phyloP scores from a whole-genome alignment of 2,329 filamentous ascomycete genomes.

The Aureobasidium zeae region DNA sequence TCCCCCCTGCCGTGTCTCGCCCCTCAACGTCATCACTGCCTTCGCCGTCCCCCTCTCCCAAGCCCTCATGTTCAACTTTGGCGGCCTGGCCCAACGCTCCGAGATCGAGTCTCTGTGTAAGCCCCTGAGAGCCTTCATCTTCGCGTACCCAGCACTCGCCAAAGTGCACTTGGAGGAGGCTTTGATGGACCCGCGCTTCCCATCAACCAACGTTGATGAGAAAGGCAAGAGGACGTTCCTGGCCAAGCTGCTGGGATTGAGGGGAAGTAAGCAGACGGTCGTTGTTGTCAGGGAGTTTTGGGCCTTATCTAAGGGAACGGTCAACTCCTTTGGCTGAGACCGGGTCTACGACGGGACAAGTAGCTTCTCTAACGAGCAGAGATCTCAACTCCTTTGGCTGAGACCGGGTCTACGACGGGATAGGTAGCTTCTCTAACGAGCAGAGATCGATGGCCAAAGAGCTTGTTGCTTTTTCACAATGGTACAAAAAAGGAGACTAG shows the following conservation, averaged over 20 bases:
- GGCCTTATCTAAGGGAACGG: constrained; percentile 51
- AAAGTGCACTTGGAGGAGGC: constrained; percentile 45
- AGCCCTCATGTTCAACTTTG: constrained; percentile 55
- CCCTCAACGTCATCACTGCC: constrained; percentile 41
- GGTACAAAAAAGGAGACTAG: too few relatives aligned
- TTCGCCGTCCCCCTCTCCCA: constrained; percentile 54
- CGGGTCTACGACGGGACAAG: too few relatives aligned
- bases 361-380: too few relatives aligned
- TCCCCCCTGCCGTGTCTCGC: constrained; percentile 22
- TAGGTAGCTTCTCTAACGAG: too few relatives aligned
- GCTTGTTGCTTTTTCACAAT: too few relatives aligned
- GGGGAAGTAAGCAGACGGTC: constrained; percentile 56
- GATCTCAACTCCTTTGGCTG: too few relatives aligned
- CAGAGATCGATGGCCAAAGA: too few relatives aligned
- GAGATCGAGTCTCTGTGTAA: constrained; percentile 64
- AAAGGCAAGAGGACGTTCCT: constrained; percentile 56
- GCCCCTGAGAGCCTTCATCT: constrained; percentile 56
- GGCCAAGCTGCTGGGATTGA: constrained; percentile 56
- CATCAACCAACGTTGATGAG: constrained; percentile 45
- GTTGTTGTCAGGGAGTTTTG: constrained; percentile 63
- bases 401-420: too few relatives aligned
- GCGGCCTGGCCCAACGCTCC: constrained; percentile 58
- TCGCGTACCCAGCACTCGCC: constrained; percentile 21
- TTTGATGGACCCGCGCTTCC: constrained; percentile 43
- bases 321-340: constrained; percentile 18